phyloP scores from a whole-genome alignment of 2,329 filamentous ascomycete species.

The Sclerotinia nivalis region DNA sequence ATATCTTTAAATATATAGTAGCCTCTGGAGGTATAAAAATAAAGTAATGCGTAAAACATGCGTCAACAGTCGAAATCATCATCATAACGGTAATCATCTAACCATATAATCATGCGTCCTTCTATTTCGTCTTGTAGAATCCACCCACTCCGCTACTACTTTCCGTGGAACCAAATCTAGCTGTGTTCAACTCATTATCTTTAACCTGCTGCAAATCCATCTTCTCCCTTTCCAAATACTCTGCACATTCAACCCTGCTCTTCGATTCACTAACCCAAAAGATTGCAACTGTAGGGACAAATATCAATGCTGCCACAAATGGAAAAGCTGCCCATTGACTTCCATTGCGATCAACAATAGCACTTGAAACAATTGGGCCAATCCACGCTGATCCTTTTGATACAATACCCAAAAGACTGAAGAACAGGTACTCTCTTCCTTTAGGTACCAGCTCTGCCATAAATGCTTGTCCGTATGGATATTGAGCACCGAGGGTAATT shows the following conservation, averaged over 20 bases:
- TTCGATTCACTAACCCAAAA: constrained; percentile 40
- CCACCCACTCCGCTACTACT: background rate
- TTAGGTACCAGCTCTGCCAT: constrained; percentile 40
- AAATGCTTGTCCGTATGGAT: constrained; percentile 40
- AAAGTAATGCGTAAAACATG: background rate
- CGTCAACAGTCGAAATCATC: background rate
- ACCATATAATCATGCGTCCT: background rate
- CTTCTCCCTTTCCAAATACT: constrained; percentile 37
- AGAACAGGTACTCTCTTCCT: constrained; percentile 41
- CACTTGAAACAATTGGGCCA: constrained; percentile 39
- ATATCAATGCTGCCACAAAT: constrained; percentile 37
- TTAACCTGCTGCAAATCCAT: constrained; percentile 32
- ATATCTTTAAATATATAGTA: background rate
- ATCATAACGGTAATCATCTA: background rate
- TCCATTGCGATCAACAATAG: constrained; percentile 38
- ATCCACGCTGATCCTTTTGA: constrained; percentile 41
- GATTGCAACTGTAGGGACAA: constrained; percentile 38
- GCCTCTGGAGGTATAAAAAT: too few relatives aligned
- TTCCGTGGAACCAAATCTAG: background rate
- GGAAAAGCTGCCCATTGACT: constrained; percentile 39
- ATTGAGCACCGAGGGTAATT: constrained; percentile 37
- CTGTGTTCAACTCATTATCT: background rate
- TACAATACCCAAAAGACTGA: constrained; percentile 40
- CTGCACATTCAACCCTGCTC: constrained; percentile 38
- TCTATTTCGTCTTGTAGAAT: background rate